Evolutionary conservation across 192 early-diverging fungal species (phyloP).

Genomic region (Entomortierella chlamydospora): DNA sequence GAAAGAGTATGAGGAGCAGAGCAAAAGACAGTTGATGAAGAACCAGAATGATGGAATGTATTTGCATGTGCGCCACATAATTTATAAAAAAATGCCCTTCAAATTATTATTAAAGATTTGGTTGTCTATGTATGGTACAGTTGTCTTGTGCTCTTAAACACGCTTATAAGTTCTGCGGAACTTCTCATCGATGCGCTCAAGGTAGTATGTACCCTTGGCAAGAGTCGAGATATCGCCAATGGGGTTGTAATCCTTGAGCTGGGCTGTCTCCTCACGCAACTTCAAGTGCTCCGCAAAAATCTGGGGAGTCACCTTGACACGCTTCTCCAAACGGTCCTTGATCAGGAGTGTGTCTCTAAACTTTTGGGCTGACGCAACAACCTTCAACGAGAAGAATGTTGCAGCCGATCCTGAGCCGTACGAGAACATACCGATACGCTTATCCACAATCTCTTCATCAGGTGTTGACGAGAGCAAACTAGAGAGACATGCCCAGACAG

Average conservation of each 20-base stretch:
- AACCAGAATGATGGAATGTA: too few species aligned
- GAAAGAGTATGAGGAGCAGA: too few species aligned
- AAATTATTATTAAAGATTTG: too few species aligned
- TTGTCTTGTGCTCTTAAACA: slow-evolving; percentile 10
- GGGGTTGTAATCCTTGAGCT: slow-evolving; percentile 84
- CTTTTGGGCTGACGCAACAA: slow-evolving; percentile 70
- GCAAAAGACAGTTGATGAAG: too few species aligned
- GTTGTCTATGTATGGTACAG: too few species aligned
- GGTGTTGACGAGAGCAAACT: slow-evolving; percentile 82
- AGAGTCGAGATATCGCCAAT: slow-evolving; percentile 72
- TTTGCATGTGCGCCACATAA: too few species aligned
- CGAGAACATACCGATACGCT: slow-evolving; percentile 91
- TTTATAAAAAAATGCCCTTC: too few species aligned
- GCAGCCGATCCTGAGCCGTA: slow-evolving; percentile 97
- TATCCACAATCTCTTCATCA: slow-evolving; percentile 77
- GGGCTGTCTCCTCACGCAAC: slow-evolving; percentile 89
- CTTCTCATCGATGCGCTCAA: slow-evolving; percentile 90
- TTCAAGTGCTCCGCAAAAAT: slow-evolving; percentile 85
- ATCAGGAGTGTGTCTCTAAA: slow-evolving; percentile 77
- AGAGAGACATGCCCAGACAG: slow-evolving; percentile 73
- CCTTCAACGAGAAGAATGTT: slow-evolving; percentile 93
- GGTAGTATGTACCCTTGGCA: slow-evolving; percentile 87
- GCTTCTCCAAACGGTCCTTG: slow-evolving; percentile 74
- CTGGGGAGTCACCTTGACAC: slow-evolving; percentile 80
- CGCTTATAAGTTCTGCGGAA: slow-evolving; percentile 91